These are phyloP conservation scores for Fallopia convolvulus DNA, from an alignment of 148 eudicot genomes.

Conservation along the genomic window DNA sequence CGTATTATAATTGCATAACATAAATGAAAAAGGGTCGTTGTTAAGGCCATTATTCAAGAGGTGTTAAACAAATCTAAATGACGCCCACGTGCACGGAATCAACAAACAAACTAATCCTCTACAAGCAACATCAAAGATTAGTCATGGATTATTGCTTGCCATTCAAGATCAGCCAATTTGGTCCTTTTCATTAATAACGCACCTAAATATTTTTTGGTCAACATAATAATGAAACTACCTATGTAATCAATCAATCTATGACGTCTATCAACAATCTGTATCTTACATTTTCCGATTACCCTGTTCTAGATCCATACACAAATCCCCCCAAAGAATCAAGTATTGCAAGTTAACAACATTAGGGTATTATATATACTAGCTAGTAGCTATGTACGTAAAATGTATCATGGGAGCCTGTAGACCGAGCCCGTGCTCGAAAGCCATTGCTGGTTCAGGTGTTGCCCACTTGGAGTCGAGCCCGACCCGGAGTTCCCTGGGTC, in stretches of 20 bases:
- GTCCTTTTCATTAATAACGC: conserved; percentile 4
- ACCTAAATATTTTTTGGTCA: background rate
- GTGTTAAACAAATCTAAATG: background rate
- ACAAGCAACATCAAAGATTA: conserved; percentile 3
- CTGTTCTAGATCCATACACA: background rate
- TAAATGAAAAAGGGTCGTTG: background rate
- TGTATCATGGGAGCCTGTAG: background rate
- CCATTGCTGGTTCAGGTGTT: conserved; percentile 1
- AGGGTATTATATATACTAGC: background rate
- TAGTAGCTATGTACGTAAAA: too few relatives aligned
- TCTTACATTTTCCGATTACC: background rate
- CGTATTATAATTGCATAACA: background rate
- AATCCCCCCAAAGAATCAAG: conserved; percentile 6
- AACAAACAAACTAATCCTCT: background rate
- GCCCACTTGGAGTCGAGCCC: background rate
- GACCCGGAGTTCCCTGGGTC: background rate
- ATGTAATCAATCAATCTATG: background rate
- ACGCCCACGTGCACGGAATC: conserved; percentile 10
- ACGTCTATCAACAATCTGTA: background rate
- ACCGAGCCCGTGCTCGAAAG: background rate
- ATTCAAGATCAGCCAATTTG: background rate
- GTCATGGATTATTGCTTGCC: background rate
- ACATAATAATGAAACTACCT: background rate
- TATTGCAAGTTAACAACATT: background rate
- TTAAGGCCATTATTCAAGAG: background rate